These are phyloP conservation scores for Boletellus ananiceps DNA, from an alignment of 768 basidiomycete genomes.

Conservation along the genomic window DNA sequence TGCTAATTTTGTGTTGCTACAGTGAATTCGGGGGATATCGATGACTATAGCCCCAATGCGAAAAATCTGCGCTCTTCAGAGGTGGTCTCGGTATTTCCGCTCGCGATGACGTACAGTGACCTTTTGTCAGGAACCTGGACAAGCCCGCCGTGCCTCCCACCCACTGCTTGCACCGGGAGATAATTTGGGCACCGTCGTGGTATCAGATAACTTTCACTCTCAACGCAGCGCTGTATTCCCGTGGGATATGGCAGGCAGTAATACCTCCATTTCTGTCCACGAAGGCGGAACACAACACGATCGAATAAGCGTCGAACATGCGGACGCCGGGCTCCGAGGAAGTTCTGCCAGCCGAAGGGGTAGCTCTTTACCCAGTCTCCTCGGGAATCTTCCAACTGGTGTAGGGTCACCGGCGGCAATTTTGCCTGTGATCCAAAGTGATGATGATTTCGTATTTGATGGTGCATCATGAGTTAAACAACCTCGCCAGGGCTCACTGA, in stretches of 20 bases:
- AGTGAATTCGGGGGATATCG: constrained; percentile 22
- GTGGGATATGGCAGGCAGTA: constrained; percentile 77
- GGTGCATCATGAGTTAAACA: constrained; percentile 35
- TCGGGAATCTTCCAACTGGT: constrained; percentile 39
- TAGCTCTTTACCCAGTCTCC: constrained; percentile 53
- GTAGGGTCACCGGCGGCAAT: constrained; percentile 49
- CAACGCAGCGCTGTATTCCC: constrained; percentile 73
- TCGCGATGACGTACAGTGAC: constrained; percentile 11
- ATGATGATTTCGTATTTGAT: constrained; percentile 65
- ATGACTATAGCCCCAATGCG: constrained; percentile 15
- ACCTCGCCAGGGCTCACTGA: constrained; percentile 10
- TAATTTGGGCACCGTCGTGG: constrained; percentile 45
- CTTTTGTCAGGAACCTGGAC: constrained; percentile 68
- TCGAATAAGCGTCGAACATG: constrained; percentile 45
- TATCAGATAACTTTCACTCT: constrained; percentile 41
- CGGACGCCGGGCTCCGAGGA: constrained; percentile 50
- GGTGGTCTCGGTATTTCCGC: constrained; percentile 35
- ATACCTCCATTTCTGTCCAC: constrained; percentile 46
- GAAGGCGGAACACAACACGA: constrained; percentile 36
- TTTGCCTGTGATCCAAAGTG: constrained; percentile 38
- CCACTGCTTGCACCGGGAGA: constrained; percentile 48
- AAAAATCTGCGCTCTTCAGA: constrained; percentile 53
- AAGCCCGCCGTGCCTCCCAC: constrained; percentile 70
- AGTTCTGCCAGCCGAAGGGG: constrained; percentile 52
- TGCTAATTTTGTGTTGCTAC: constrained; percentile 7